Evolutionary conservation across 345 rosid species (phyloP), one percentile per base, ranked within the genome.

Genomic region (Boechera stricta): DNA sequence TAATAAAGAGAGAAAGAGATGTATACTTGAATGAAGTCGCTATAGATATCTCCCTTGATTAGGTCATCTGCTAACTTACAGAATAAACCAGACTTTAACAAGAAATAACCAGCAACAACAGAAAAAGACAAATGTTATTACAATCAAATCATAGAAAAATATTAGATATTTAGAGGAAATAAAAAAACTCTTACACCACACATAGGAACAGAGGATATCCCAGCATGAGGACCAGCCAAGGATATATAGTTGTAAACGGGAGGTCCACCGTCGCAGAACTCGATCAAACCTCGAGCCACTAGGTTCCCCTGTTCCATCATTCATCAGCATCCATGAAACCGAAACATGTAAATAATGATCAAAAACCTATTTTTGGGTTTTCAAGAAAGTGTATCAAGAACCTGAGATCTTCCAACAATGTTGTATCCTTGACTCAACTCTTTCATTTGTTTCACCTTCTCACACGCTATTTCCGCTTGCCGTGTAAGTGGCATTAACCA

Each of bases 171-270:
- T 3, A 31, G 15, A 33, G 38, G 7, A 6, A 8, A 18, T 3
- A 9, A 5, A 18, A 28, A 18, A 57, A 29, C 4, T 0, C 96
- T 87, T 86, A 92, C 99, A 75, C 94, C 97, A 73, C 98, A 94
- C 61, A 88, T 83, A 86, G 99, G 98, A 73, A 94, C 92, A 71
- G 98, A 90, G 72, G 99, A 96, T 52, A 94, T 85, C 15, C 99
- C 99, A 79, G 99, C 98, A 82, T 95, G 97, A 69, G 98, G 99
- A 70, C 98, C 99, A 55, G 82, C 99, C 60, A 95, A 80, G 28
- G 99, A 92, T 77, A 95, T 75, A 68, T 84, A 92, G 81, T 92
- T 95, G 79, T 80, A 82, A 35, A 95, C 94, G n/a, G 84, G 91
- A 64, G 98, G 98, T 26, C 87, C 91, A 48, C 82, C 97, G 2